Evolutionary conservation across 2,329 filamentous ascomycete genomes (phyloP).

Genomic region (Clonostachys sp.): DNA sequence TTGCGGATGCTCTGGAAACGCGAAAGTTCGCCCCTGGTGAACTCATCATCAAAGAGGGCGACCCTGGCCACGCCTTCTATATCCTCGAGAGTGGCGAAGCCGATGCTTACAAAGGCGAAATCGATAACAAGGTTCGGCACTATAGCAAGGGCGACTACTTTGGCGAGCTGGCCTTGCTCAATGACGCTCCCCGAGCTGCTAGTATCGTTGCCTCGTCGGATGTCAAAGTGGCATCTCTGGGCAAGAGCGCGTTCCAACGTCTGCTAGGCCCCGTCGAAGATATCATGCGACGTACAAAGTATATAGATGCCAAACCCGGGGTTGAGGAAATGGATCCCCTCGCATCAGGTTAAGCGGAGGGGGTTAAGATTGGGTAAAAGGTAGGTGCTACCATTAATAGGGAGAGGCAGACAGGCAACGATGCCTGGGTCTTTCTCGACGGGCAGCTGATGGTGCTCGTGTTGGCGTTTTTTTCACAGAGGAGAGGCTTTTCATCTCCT

Average conservation of each 20-base stretch:
- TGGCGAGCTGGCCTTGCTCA: constrained; percentile 87
- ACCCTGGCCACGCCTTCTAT: constrained; percentile 88
- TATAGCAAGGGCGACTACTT: constrained; percentile 96
- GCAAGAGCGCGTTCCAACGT: constrained; percentile 92
- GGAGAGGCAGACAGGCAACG: not conserved
- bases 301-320: constrained; percentile 53
- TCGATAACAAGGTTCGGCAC: constrained; percentile 65
- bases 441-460: not conserved
- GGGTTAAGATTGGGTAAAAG: not conserved
- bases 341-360: constrained; percentile 33
- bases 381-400: not conserved
- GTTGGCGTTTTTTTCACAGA: constrained; percentile 1
- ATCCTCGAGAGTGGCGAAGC: constrained; percentile 85
- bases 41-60: constrained; percentile 87
- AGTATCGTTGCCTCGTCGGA: constrained; percentile 80
- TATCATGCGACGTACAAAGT: constrained; percentile 80
- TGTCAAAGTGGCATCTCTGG: constrained; percentile 87
- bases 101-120: constrained; percentile 77
- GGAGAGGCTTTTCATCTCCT: no score
- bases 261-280: constrained; percentile 88
- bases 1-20: constrained; percentile 92
- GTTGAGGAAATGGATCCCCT: constrained; percentile 64
- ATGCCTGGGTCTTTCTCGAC: not conserved
- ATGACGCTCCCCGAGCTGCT: constrained; percentile 89
- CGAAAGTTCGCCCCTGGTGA: constrained; percentile 76